Conservation (phyloP, 805 yeast species). For the Lipomyces yamanashiensis region DNA sequence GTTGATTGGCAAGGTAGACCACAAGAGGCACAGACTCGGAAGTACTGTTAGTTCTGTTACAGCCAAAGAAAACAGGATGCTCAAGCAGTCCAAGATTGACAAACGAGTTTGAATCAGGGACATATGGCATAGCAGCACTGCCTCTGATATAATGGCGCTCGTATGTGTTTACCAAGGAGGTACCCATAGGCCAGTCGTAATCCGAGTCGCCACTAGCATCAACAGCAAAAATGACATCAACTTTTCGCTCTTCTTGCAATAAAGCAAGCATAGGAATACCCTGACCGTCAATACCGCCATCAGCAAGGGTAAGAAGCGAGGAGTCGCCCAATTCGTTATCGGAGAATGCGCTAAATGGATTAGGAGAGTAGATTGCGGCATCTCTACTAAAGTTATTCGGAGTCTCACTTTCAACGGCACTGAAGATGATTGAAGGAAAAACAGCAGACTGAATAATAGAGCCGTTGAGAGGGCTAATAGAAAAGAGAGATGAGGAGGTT, state of each 20-base stretch:
- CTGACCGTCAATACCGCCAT: constrained; percentile 81
- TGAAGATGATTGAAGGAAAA: constrained; percentile 42
- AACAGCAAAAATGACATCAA: constrained; percentile 67
- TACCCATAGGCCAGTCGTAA: constrained; percentile 68
- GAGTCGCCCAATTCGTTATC: not conserved
- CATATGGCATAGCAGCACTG: constrained; percentile 62
- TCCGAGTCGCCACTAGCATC: constrained; percentile 72
- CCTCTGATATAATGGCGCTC: constrained; percentile 50
- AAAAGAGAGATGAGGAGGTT: constrained; percentile 56
- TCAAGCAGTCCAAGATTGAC: constrained; percentile 55
- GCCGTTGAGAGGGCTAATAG: constrained; percentile 30
- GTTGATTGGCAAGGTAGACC: constrained; percentile 76
- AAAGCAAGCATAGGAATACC: constrained; percentile 72
- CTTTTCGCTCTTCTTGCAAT: constrained; percentile 60
- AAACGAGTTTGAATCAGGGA: constrained; percentile 60
- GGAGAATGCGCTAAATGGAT: constrained; percentile 58
- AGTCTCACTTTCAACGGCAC: constrained; percentile 46
- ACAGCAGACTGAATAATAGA: constrained; percentile 18
- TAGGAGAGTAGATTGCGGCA: constrained; percentile 72
- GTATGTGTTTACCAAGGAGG: constrained; percentile 56
- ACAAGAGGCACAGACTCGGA: constrained; percentile 51
- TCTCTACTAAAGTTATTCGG: constrained; percentile 45
- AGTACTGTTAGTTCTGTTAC: constrained; percentile 57
- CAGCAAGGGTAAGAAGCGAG: constrained; percentile 58
- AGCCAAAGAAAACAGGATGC: constrained; percentile 82